phyloP scores from a whole-genome alignment of 371 early-diverging fungal species.

The Encephalitozoon intestinalis region DNA sequence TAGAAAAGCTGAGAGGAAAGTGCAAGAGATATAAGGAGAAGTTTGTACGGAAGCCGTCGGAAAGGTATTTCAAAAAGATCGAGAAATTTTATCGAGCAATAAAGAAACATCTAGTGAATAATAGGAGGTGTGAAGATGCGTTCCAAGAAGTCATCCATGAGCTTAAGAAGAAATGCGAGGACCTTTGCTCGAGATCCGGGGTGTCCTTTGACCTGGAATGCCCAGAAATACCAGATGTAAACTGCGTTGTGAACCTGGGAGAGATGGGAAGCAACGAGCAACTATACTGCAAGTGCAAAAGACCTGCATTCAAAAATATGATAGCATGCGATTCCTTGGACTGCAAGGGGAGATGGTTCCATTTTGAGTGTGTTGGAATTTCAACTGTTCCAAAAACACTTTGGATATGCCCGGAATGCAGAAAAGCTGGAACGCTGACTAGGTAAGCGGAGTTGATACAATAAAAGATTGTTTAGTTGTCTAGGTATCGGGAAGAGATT shows the following conservation, averaged over 20 bases:
- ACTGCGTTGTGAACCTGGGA: constrained; percentile 16
- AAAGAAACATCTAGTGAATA: neutral
- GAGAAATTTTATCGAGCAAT: neutral
- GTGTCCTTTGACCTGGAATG: neutral
- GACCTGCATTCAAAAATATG: constrained; percentile 58
- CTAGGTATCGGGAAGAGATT: neutral
- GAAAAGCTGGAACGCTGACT: neutral
- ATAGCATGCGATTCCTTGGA: constrained; percentile 57
- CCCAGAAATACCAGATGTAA: neutral
- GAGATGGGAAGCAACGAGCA: neutral
- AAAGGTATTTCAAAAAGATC: neutral
- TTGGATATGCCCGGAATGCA: constrained; percentile 77
- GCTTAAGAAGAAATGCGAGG: neutral
- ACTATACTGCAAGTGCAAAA: constrained; percentile 58
- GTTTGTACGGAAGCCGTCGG: constrained; percentile 1
- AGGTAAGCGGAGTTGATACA: neutral
- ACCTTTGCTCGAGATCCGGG: neutral
- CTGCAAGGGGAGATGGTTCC: constrained; percentile 85
- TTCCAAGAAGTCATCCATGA: neutral
- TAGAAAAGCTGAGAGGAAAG: neutral
- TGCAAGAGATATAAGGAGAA: constrained; percentile 3
- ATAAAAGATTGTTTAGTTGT: neutral
- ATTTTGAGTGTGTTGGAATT: constrained; percentile 77
- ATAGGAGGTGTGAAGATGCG: neutral
- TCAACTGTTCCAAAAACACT: constrained; percentile 72